Evolutionary conservation across 2,329 filamentous ascomycete species (phyloP), one percentile per base, ranked within the genome.

Genomic region (Periglandula ipomoeae): DNA sequence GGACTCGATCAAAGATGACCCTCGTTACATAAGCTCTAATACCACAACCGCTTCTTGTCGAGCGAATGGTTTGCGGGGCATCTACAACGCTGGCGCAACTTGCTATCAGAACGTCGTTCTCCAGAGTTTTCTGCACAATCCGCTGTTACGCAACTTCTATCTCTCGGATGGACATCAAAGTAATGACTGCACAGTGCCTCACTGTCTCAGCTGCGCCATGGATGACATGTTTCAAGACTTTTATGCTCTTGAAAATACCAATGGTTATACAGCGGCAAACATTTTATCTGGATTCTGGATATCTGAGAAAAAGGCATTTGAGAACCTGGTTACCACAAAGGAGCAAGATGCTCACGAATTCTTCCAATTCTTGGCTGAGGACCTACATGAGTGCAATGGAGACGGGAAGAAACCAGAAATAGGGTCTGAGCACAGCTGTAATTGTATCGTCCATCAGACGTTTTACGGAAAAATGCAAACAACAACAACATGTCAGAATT

Each of bases 311-410:
- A 81, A 77, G 63, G 77, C 79, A 0, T 84, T 84, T 52, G 79
- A 87, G 67, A 82, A 85, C 52, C 74, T 90, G 20, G 88, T 91
- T 2, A 93, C 90, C 10, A 95, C 94, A 59, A 88, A 90, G 59
- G 91, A 97, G 67, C 91, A 97, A 70, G 91, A 97, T 62, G 91
- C 91, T 1, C 91, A 97, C 62, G 91, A 97, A 64, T 97, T 95
- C 68, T 94, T 96, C 65, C 89, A 95, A 63, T 96, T 95, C 61
- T 78, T 97, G 30, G 85, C 94, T 32, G 91, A 96, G 69, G 87
- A 93, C 58, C 75, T 98, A 15, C 91, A 96, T 62, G 81, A 86
- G 61, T 79, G 89, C 37, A 93, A 90, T 57, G 83, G 83, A 13
- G 83, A 87, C 55, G 77, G 78, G 35, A 84, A 82, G 60, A 78